Percentiles rank a stretch among this genome's conserved stretches.
Conservation (phyloP, 1,284 basidiomycete genomes). For the Puccinia coronata region DNA sequence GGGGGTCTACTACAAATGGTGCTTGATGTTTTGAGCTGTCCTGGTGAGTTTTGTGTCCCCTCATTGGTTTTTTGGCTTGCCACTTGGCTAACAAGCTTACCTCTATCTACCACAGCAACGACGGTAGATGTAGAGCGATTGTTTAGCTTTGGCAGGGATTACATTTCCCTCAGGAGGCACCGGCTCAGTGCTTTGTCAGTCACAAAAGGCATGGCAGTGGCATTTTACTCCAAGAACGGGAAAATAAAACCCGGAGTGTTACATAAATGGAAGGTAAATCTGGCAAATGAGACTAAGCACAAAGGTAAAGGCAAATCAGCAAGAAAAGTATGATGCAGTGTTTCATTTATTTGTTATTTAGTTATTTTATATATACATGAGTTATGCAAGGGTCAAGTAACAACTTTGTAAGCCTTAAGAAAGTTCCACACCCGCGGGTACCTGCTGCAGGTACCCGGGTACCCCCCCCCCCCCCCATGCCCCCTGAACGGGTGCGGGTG, state of each 20-base stretch:
- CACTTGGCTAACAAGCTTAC: background rate
- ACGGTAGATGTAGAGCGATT: background rate
- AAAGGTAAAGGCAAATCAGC: background rate
- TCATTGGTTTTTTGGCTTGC: background rate
- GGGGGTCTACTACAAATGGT: too few species aligned
- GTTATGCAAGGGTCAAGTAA: too few species aligned
- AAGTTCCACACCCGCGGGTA: too few species aligned
- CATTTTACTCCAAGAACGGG: constrained; percentile 8
- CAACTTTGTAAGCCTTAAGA: too few species aligned
- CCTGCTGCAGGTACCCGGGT: too few species aligned
- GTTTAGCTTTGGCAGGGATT: constrained; percentile 6
- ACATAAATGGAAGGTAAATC: too few species aligned
- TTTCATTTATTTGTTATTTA: too few species aligned
- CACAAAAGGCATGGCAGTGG: constrained; percentile 4
- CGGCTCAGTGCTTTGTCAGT: background rate
- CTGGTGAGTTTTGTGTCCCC: background rate
- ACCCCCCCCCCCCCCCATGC: too few species aligned
- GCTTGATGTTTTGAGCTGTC: background rate
- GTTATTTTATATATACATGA: too few species aligned
- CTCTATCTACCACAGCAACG: background rate
- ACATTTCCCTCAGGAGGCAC: background rate
- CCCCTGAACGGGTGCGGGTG: too few species aligned
- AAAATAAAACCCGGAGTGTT: background rate
- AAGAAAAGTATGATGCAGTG: background rate
- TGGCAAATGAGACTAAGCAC: background rate